A percentile compares a stretch with the other conserved stretches of the same genome.
These are phyloP conservation scores for Rhododendron kiyosumense DNA, from an alignment of 148 eudicot genomes.

Conservation along the genomic window DNA sequence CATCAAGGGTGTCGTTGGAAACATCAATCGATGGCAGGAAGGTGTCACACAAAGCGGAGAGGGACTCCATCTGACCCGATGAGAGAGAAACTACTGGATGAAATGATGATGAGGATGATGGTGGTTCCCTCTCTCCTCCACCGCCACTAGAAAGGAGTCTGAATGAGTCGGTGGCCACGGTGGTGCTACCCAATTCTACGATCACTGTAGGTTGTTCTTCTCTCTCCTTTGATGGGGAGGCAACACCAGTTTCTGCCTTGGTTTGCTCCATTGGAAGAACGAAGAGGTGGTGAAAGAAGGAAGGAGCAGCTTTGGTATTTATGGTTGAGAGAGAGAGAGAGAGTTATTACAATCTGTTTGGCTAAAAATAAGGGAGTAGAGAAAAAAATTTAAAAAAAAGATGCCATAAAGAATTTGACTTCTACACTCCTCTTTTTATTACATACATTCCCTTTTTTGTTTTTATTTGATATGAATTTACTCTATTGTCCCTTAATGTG, in stretches of 20 bases:
- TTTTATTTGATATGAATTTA: too few relatives aligned
- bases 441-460: too few relatives aligned
- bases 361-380: too few relatives aligned
- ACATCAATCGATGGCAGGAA: slow-evolving; percentile 38
- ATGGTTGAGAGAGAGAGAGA: neutral
- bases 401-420: too few relatives aligned
- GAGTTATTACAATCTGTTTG: neutral
- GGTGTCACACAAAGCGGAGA: slow-evolving; percentile 57
- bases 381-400: too few relatives aligned
- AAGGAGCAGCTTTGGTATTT: neutral
- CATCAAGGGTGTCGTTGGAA: slow-evolving; percentile 13
- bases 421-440: too few relatives aligned
- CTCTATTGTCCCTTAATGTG: too few relatives aligned
- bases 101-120: neutral
- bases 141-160: slow-evolving; percentile 4
- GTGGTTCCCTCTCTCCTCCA: neutral
- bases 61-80: slow-evolving; percentile 45
- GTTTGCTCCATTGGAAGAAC: slow-evolving; percentile 7
- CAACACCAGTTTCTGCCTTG: neutral
- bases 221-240: neutral
- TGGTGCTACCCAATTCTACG: slow-evolving; percentile 16
- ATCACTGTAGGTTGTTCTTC: neutral
- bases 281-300: neutral
- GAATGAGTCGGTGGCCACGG: slow-evolving; percentile 1
- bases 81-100: slow-evolving; percentile 18